phyloP scores from a whole-genome alignment of 2,329 filamentous ascomycete genomes.

The Neurospora crassa region DNA sequence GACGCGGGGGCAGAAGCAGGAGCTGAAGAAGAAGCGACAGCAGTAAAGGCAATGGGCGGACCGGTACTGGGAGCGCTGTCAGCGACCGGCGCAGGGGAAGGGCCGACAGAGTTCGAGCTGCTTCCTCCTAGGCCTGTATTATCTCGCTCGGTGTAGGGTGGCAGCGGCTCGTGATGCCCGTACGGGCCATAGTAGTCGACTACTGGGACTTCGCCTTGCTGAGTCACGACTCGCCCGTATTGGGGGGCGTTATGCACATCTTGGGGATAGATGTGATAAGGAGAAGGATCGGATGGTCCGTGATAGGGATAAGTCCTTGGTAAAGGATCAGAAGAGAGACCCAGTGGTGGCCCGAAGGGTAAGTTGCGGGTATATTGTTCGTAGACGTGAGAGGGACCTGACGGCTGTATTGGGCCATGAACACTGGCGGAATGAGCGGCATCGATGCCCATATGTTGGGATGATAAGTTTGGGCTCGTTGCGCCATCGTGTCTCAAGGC shows the following conservation, averaged over 20 bases:
- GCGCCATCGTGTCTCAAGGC: constrained; percentile 42
- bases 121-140: constrained; percentile 19
- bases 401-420: constrained; percentile 24
- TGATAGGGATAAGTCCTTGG: constrained; percentile 44
- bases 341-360: background rate
- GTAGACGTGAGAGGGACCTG: constrained; percentile 26
- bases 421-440: constrained; percentile 12
- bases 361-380: constrained; percentile 29
- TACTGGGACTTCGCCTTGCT: background rate
- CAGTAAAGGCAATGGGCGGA: constrained; percentile 1
- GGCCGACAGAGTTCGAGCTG: background rate
- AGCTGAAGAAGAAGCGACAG: constrained; percentile 1
- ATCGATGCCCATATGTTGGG: constrained; percentile 18
- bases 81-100: constrained; percentile 2
- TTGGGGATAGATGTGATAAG: constrained; percentile 78
- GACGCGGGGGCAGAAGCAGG: constrained; percentile 1
- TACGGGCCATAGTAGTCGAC: constrained; percentile 48
- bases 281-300: constrained; percentile 64
- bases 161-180: constrained; percentile 82
- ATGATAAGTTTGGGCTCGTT: constrained; percentile 21
- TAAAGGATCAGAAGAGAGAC: background rate
- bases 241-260: constrained; percentile 35
- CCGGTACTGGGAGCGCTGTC: background rate
- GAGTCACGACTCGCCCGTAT: constrained; percentile 36
- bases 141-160: constrained; percentile 69